Percentiles rank a stretch among this genome's conserved stretches.
phyloP scores from a whole-genome alignment of 768 basidiomycete species.

The Ramaria rubella region DNA sequence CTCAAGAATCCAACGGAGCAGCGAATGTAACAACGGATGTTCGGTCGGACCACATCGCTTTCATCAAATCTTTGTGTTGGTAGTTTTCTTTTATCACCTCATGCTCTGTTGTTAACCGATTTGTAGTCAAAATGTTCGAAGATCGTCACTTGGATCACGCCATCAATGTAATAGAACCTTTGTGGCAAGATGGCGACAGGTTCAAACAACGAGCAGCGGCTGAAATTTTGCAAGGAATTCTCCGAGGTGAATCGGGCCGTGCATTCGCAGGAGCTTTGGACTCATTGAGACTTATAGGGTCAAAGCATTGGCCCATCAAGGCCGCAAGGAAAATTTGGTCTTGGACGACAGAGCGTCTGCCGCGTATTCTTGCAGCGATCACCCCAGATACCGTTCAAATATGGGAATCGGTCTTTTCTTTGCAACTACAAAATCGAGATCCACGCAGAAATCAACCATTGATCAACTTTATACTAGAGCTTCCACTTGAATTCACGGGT shows the following conservation, averaged over 20 bases:
- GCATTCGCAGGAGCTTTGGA: not conserved
- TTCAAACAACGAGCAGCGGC: constrained; percentile 82
- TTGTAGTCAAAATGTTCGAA: constrained; percentile 61
- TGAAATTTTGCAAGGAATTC: constrained; percentile 64
- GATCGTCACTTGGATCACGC: constrained; percentile 45
- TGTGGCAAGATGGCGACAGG: constrained; percentile 62
- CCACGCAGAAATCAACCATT: constrained; percentile 69
- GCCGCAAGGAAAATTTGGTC: constrained; percentile 54
- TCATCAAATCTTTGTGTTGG: constrained; percentile 45
- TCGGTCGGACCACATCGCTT: constrained; percentile 44
- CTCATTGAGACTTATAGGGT: constrained; percentile 37
- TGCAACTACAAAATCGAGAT: constrained; percentile 58
- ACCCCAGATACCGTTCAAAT: constrained; percentile 78
- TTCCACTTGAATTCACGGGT: constrained; percentile 75
- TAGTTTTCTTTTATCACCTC: constrained; percentile 15
- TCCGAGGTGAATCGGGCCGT: constrained; percentile 48
- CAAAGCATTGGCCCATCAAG: constrained; percentile 74
- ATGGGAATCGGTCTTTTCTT: constrained; percentile 61
- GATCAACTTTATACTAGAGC: constrained; percentile 67
- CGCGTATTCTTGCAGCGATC: constrained; percentile 62
- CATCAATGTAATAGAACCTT: constrained; percentile 49
- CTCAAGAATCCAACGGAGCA: constrained; percentile 68
- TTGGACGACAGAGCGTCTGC: constrained; percentile 60
- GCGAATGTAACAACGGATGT: constrained; percentile 44
- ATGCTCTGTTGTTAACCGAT: constrained; percentile 7